phyloP scores from a whole-genome alignment of 495 filamentous ascomycete species.

The Amphirosellinia nigrospora region DNA sequence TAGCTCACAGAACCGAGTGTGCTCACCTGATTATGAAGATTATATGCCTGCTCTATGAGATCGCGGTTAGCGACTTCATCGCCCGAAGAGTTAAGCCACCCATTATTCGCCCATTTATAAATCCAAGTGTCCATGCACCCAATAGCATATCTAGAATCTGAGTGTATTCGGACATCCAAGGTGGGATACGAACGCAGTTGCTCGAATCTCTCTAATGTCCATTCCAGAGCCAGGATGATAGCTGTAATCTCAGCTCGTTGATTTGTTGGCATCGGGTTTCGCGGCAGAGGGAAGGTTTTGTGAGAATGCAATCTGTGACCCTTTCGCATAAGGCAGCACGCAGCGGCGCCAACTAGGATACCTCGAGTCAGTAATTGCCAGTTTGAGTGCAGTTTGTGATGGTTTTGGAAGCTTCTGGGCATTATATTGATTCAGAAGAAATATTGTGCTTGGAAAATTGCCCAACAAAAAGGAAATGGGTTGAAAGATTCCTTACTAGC shows the following conservation, averaged over 20 bases:
- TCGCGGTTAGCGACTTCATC: conserved; percentile 41
- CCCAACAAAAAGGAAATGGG: not conserved
- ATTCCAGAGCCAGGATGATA: conserved; percentile 47
- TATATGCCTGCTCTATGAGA: conserved; percentile 41
- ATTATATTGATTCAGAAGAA: not conserved
- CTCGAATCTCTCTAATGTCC: conserved; percentile 37
- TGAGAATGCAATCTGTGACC: not conserved
- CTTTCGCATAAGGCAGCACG: conserved; percentile 35
- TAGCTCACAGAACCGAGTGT: conserved; percentile 40
- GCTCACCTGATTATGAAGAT: conserved; percentile 37
- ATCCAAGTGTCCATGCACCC: conserved; percentile 39
- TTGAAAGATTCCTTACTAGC: conserved; percentile 14
- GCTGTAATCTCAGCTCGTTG: conserved; percentile 49
- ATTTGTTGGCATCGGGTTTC: conserved; percentile 39
- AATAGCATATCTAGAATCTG: conserved; percentile 43
- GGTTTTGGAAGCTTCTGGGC: not conserved
- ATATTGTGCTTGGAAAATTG: not conserved
- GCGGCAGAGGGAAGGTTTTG: not conserved
- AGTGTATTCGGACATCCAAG: conserved; percentile 35
- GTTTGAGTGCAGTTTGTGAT: not conserved
- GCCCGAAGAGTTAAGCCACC: conserved; percentile 37
- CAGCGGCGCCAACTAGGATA: conserved; percentile 42
- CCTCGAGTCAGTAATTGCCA: not conserved
- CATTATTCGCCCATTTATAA: conserved; percentile 38
- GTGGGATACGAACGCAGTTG: conserved; percentile 23